Percentiles rank a stretch among this genome's conserved stretches.
These are phyloP conservation scores for Mycena indigotica DNA, from an alignment of 768 basidiomycete species.

Conservation along the genomic window DNA sequence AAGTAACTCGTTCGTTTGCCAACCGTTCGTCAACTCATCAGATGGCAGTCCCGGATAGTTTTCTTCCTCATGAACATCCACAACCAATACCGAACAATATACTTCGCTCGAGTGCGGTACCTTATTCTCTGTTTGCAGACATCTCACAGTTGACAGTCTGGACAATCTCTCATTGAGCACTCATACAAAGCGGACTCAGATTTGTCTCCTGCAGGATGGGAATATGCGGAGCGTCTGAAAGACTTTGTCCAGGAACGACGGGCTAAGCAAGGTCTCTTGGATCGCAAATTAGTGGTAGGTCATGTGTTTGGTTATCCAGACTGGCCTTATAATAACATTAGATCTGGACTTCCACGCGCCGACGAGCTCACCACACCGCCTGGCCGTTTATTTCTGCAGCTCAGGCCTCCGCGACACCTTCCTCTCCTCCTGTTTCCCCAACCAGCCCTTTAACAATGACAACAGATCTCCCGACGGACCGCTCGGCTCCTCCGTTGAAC, in stretches of 20 bases:
- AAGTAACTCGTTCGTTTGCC: slow-evolving; percentile 43
- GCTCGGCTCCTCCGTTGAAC: slow-evolving; percentile 35
- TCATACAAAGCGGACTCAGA: slow-evolving; percentile 99
- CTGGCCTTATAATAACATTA: slow-evolving; percentile 31
- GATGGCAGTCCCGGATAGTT: slow-evolving; percentile 80
- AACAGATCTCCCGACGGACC: neutral
- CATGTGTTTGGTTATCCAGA: neutral
- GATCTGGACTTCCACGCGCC: slow-evolving; percentile 97
- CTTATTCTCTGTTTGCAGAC: neutral
- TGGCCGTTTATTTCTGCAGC: slow-evolving; percentile 80
- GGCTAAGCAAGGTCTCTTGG: slow-evolving; percentile 69
- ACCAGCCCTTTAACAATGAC: slow-evolving; percentile 6
- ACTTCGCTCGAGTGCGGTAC: slow-evolving; percentile 84
- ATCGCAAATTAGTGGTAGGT: slow-evolving; percentile 68
- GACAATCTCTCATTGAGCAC: slow-evolving; percentile 97
- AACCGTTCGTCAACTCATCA: slow-evolving; percentile 3
- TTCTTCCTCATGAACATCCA: slow-evolving; percentile 99
- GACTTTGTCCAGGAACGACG: slow-evolving; percentile 88
- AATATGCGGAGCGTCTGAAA: slow-evolving; percentile 87
- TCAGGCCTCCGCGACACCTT: slow-evolving; percentile 24
- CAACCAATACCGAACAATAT: slow-evolving; percentile 89
- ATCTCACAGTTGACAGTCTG: slow-evolving; percentile 60
- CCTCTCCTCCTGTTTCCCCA: slow-evolving; percentile 10
- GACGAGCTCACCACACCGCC: slow-evolving; percentile 91
- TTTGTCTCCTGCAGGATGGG: slow-evolving; percentile 92